phyloP scores from a whole-genome alignment of 2,329 filamentous ascomycete species.

The Exophiala dermatitidis region DNA sequence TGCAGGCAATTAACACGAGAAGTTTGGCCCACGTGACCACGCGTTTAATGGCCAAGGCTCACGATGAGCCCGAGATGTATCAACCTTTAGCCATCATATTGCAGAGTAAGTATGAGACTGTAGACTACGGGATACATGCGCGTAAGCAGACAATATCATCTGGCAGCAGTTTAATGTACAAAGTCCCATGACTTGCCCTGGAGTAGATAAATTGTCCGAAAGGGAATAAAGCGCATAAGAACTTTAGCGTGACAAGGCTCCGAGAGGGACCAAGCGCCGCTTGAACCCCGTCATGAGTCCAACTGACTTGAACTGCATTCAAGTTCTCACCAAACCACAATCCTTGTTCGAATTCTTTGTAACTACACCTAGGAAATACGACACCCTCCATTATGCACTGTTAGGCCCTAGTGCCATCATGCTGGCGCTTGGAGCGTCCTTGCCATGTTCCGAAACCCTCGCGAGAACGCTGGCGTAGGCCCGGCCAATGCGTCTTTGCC shows the following conservation, averaged over 20 bases:
- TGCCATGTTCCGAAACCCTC: conserved; percentile 25
- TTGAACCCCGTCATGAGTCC: background rate
- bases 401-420: background rate
- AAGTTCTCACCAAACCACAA: no score
- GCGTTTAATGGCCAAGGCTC: background rate
- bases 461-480: conserved; percentile 14
- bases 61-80: background rate
- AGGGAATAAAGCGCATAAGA: background rate
- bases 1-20: no score
- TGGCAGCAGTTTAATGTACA: background rate
- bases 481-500: conserved; percentile 6
- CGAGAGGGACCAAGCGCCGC: background rate
- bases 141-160: no score
- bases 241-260: background rate
- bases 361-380: no score
- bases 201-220: background rate
- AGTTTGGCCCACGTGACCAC: background rate
- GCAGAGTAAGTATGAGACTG: no score
- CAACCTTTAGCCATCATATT: no score
- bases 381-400: background rate
- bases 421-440: conserved; percentile 1
- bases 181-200: background rate
- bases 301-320: background rate
- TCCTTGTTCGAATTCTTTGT: no score
- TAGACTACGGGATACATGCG: no score